phyloP scores from a whole-genome alignment of 208 protist genomes.

The Zelonia costaricensis region DNA sequence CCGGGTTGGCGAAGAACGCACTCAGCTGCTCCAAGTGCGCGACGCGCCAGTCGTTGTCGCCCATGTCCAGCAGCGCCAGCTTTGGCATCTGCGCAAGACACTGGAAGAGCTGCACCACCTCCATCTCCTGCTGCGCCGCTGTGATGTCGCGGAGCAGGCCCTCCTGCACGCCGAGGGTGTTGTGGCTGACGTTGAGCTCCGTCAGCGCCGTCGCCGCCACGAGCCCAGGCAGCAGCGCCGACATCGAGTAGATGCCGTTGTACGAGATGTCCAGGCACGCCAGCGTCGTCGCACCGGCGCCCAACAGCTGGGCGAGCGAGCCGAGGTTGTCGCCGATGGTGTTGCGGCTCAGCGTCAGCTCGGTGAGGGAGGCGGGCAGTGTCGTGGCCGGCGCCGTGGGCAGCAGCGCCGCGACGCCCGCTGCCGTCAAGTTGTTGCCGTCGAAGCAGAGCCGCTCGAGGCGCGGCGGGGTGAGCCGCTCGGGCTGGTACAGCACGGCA shows the following conservation, averaged over 20 bases:
- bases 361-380: slow-evolving; percentile 24
- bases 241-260: slow-evolving; percentile 55
- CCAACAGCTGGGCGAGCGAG: slow-evolving; percentile 42
- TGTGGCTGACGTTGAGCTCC: slow-evolving; percentile 72
- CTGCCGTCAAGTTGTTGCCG: slow-evolving; percentile 67
- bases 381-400: slow-evolving; percentile 8
- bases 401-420: slow-evolving; percentile 52
- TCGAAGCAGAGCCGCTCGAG: slow-evolving; percentile 42
- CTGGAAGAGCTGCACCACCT: slow-evolving; percentile 36
- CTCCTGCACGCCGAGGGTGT: slow-evolving; percentile 66
- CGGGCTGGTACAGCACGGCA: slow-evolving; percentile 39
- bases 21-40: slow-evolving; percentile 50
- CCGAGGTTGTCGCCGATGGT: slow-evolving; percentile 50
- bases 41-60: slow-evolving; percentile 71
- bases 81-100: slow-evolving; percentile 35
- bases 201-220: slow-evolving; percentile 23
- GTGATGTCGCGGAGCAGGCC: slow-evolving; percentile 3
- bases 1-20: slow-evolving; percentile 17
- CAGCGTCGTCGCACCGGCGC: slow-evolving; percentile 31
- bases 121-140: slow-evolving; percentile 17
- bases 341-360: slow-evolving; percentile 77
- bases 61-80: slow-evolving; percentile 55
- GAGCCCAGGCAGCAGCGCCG: slow-evolving; percentile 40
- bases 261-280: slow-evolving; percentile 49
- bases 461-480: not conserved